Evolutionary conservation across 164 flowering plant genomes (phyloP).

Genomic region (Santalum album): DNA sequence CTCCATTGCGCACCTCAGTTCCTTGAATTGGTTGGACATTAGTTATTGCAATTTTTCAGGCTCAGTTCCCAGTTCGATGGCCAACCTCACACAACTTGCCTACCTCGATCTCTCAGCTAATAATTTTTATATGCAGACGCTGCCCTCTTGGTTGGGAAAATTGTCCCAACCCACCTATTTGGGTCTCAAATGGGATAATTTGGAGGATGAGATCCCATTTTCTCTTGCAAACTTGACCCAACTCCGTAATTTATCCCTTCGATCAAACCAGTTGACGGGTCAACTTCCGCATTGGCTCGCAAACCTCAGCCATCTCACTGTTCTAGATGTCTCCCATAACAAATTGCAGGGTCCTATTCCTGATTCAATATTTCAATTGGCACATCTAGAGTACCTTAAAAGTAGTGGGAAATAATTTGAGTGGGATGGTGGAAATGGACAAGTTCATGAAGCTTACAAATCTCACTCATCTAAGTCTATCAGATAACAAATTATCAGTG

Average conservation of each 20-base stretch:
- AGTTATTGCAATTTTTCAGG: slow-evolving; percentile 1
- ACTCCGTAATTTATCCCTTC: neutral
- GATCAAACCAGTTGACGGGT: slow-evolving; percentile 4
- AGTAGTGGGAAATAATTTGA: slow-evolving; percentile 5
- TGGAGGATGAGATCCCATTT: neutral
- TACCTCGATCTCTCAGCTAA: neutral
- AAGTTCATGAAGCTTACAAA: slow-evolving; percentile 1
- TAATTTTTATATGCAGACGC: neutral
- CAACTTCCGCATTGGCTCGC: slow-evolving; percentile 12
- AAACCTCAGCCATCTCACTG: slow-evolving; percentile 7
- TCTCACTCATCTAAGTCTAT: neutral
- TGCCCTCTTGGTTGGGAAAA: neutral
- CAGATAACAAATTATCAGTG: slow-evolving; percentile 4
- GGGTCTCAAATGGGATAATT: neutral
- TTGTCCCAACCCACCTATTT: slow-evolving; percentile 2
- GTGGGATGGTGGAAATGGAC: slow-evolving; percentile 14
- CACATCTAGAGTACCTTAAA: neutral
- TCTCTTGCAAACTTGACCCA: neutral
- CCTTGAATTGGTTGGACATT: neutral
- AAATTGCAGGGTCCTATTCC: slow-evolving; percentile 15
- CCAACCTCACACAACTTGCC: neutral
- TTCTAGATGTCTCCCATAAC: slow-evolving; percentile 6
- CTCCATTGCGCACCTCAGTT: slow-evolving; percentile 17
- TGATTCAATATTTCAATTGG: neutral
- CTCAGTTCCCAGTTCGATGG: neutral